These are phyloP conservation scores for Auriculariales sp. DNA, from an alignment of 768 basidiomycete species.

Conservation along the genomic window DNA sequence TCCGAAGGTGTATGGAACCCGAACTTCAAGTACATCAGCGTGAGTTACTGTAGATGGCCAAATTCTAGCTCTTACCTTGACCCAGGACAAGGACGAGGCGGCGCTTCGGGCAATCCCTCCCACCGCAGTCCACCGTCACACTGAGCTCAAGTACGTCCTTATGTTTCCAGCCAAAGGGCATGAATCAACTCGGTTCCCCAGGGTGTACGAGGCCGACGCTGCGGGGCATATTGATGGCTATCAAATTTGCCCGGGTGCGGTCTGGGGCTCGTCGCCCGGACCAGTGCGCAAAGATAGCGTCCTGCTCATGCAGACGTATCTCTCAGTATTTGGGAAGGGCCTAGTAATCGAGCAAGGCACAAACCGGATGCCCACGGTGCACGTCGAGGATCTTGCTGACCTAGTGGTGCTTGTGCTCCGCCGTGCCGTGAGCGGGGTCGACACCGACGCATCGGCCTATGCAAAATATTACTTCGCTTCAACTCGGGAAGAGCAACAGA, in stretches of 20 bases:
- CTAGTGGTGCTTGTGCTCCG: slow-evolving; percentile 5
- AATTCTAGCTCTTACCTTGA: not conserved
- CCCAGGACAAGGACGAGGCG: not conserved
- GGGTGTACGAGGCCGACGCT: slow-evolving; percentile 6
- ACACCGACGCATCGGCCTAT: no score
- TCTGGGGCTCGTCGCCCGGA: slow-evolving; percentile 4
- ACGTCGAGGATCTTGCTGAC: slow-evolving; percentile 6
- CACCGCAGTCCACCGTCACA: not conserved
- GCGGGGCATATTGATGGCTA: slow-evolving; percentile 5
- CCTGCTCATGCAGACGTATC: no score
- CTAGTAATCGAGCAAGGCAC: slow-evolving; percentile 5
- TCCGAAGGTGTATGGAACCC: no score
- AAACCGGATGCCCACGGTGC: slow-evolving; percentile 2
- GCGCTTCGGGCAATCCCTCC: not conserved
- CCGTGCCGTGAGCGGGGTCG: not conserved
- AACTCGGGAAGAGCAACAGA: no score
- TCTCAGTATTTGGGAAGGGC: slow-evolving; percentile 1
- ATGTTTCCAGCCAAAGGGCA: no score
- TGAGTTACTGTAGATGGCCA: no score
- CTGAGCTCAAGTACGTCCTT: not conserved
- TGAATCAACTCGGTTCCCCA: not conserved
- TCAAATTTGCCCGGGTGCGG: slow-evolving; percentile 5
- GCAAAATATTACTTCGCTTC: no score
- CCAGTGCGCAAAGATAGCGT: slow-evolving; percentile 3
- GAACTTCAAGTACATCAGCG: no score